These are phyloP conservation scores for Phytomonas francai DNA, from an alignment of 208 protist species.

Conservation along the genomic window DNA sequence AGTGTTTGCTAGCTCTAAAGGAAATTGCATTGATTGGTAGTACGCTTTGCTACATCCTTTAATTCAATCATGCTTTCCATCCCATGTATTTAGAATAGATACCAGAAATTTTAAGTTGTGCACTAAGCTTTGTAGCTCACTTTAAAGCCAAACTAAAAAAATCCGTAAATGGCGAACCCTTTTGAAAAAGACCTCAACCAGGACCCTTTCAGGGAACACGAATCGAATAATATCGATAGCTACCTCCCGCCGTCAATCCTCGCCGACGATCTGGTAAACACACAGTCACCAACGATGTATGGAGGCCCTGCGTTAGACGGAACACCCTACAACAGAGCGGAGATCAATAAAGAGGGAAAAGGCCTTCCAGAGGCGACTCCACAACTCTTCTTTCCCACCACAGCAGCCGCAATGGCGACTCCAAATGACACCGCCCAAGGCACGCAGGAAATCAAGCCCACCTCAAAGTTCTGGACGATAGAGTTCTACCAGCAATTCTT, in stretches of 20 bases:
- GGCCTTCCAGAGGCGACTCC: not conserved
- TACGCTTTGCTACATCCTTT: not conserved
- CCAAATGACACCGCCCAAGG: not conserved
- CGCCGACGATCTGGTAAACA: slow-evolving; percentile 6
- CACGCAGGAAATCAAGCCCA: slow-evolving; percentile 12
- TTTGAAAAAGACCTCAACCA: slow-evolving; percentile 28
- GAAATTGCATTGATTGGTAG: not conserved
- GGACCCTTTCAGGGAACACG: slow-evolving; percentile 54
- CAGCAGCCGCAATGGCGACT: not conserved
- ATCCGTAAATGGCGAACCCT: slow-evolving; percentile 42
- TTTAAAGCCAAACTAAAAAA: slow-evolving; percentile 4
- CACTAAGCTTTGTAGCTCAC: not conserved
- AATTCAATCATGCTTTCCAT: slow-evolving; percentile 4
- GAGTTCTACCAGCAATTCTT: slow-evolving; percentile 90
- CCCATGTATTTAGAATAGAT: not conserved
- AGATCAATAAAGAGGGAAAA: slow-evolving; percentile 11
- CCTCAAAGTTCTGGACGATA: slow-evolving; percentile 70
- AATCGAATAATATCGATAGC: slow-evolving; percentile 5
- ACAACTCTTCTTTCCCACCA: slow-evolving; percentile 6
- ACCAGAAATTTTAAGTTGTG: not conserved
- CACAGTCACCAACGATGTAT: slow-evolving; percentile 4
- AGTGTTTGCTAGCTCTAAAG: not conserved
- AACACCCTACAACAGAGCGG: not conserved
- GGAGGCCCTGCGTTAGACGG: slow-evolving; percentile 3
- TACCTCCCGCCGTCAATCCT: not conserved